Conservation (phyloP, 2,329 filamentous ascomycete genomes). For the Pseudonectria foliicola region DNA sequence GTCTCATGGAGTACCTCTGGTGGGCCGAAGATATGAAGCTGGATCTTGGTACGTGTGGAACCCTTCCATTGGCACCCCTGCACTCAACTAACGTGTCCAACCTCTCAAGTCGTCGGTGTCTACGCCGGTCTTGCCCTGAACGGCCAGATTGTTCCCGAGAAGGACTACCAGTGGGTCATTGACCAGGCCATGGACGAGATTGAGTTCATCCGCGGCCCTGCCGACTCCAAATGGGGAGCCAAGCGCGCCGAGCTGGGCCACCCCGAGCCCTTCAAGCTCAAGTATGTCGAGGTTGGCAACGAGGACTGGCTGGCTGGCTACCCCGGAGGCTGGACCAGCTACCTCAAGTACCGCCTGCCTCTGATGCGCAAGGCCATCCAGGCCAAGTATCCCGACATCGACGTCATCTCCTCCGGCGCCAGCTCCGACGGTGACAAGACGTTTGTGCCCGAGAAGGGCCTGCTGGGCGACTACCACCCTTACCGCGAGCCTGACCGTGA, state of each 20-base stretch:
- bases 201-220: slow-evolving; percentile 53
- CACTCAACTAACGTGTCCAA: neutral
- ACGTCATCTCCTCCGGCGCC: slow-evolving; percentile 44
- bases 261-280: slow-evolving; percentile 51
- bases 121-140: slow-evolving; percentile 51
- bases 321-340: slow-evolving; percentile 38
- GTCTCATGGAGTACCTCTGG: slow-evolving; percentile 54
- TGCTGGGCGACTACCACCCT: slow-evolving; percentile 41
- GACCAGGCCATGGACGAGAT: slow-evolving; percentile 56
- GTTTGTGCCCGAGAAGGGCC: slow-evolving; percentile 34
- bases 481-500: slow-evolving; percentile 40
- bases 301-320: slow-evolving; percentile 55
- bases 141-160: slow-evolving; percentile 42
- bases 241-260: slow-evolving; percentile 53
- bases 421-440: slow-evolving; percentile 31
- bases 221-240: slow-evolving; percentile 48
- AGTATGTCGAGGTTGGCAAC: slow-evolving; percentile 61
- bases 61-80: neutral
- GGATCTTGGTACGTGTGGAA: slow-evolving; percentile 33
- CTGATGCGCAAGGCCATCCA: slow-evolving; percentile 54
- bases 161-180: slow-evolving; percentile 47
- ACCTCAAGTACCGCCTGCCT: slow-evolving; percentile 49
- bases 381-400: slow-evolving; percentile 48
- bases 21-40: slow-evolving; percentile 55
- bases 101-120: slow-evolving; percentile 46